Conservation (phyloP, 768 basidiomycete genomes). For the Tricholoma furcatifolium region DNA sequence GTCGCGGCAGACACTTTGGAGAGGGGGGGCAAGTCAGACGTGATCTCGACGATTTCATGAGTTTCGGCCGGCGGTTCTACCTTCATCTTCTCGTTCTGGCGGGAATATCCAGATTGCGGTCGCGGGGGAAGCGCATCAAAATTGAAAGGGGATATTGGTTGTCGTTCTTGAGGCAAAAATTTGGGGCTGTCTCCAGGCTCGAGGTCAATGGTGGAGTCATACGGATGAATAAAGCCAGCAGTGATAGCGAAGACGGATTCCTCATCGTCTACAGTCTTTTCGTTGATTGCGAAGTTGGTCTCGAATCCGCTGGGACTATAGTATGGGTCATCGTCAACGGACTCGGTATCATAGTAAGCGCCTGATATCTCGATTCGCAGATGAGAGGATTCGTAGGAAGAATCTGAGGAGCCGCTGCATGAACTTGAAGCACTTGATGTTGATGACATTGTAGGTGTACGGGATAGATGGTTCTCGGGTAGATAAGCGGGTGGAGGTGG, state of each 20-base stretch:
- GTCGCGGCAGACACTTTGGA: slow-evolving; percentile 23
- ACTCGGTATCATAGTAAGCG: slow-evolving; percentile 39
- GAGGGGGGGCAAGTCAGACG: slow-evolving; percentile 21
- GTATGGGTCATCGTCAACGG: slow-evolving; percentile 29
- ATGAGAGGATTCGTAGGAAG: slow-evolving; percentile 18
- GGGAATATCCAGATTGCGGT: slow-evolving; percentile 5
- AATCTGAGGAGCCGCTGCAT: slow-evolving; percentile 20
- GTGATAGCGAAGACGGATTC: slow-evolving; percentile 32
- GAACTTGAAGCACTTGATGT: slow-evolving; percentile 22
- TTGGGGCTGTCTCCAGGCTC: slow-evolving; percentile 25
- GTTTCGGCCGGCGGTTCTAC: not conserved
- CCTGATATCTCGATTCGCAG: slow-evolving; percentile 39
- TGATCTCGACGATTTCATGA: slow-evolving; percentile 17
- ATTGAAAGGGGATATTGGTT: slow-evolving; percentile 43
- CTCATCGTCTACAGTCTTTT: slow-evolving; percentile 7
- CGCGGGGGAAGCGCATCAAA: slow-evolving; percentile 49
- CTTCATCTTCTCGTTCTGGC: not conserved
- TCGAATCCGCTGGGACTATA: slow-evolving; percentile 25
- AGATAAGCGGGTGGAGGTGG: slow-evolving; percentile 30
- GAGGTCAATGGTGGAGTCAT: slow-evolving; percentile 29
- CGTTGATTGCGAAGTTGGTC: slow-evolving; percentile 17
- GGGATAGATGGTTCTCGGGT: slow-evolving; percentile 18
- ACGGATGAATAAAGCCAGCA: slow-evolving; percentile 51
- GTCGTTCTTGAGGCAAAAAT: slow-evolving; percentile 34
- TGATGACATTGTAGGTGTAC: slow-evolving; percentile 16